Percentiles rank a stretch among this genome's conserved stretches.
Evolutionary conservation across 83 land plant species (phyloP).

Genomic region (Thuja plicata): DNA sequence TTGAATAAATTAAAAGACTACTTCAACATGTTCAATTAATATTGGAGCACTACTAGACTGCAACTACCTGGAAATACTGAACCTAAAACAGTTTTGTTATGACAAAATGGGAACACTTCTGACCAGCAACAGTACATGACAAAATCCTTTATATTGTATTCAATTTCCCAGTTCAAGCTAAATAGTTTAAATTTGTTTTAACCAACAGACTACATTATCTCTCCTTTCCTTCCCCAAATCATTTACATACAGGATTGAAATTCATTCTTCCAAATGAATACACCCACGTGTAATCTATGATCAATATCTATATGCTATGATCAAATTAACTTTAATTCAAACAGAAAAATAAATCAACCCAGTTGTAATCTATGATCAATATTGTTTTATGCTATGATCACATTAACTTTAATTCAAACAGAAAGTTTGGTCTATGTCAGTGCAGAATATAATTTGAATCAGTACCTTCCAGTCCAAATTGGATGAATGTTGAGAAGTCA

Average conservation of each 20-base stretch:
- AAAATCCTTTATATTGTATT: not conserved
- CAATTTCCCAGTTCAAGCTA: not conserved
- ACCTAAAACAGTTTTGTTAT: not conserved
- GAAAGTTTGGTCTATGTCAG: not conserved
- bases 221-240: not conserved
- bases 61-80: not conserved
- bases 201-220: not conserved
- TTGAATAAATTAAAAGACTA: not conserved
- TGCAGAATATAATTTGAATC: not conserved
- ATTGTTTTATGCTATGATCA: not conserved
- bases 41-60: not conserved
- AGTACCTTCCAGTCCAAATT: not conserved
- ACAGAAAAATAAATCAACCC: not conserved
- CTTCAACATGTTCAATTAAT: not conserved
- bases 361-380: not conserved
- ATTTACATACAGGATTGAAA: not conserved
- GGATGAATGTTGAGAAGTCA: not conserved
- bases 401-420: not conserved
- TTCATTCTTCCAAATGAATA: not conserved
- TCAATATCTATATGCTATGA: not conserved
- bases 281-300: not conserved
- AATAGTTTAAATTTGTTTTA: not conserved
- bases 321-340: not conserved
- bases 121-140: not conserved
- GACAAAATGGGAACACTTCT: not conserved